Evolutionary conservation across 2,329 filamentous ascomycete genomes (phyloP), one percentile per base, ranked within the genome.

Genomic region (Curvularia spicifera): DNA sequence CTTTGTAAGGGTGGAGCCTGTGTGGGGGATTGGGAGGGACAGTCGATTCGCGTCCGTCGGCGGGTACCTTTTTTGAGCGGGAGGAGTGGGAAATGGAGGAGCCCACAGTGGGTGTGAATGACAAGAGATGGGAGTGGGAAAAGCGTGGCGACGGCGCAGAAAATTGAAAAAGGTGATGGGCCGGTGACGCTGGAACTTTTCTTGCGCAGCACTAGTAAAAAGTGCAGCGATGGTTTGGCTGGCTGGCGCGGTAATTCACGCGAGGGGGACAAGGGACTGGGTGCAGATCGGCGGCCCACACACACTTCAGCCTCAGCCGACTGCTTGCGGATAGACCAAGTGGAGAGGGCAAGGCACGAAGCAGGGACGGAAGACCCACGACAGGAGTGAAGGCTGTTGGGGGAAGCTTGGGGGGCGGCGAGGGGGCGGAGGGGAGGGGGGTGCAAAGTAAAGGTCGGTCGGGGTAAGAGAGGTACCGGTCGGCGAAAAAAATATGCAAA

Each of bases 241-340:
- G 69, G 68, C 64, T 70, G 57, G 64, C 61, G 64, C 68, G 69
- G 68, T 66, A 71, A 65, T 68, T 68, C 61, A 67, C 65, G 67
- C 64, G 68, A 70, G 68, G 33, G 65, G 68, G 66, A 71, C 70
- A 66, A 74, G 72, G 72, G 69, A 68, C 64, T 44, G 68, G 59
- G 48, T 73, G 72, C 69, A 73, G 72, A 73, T 73, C 71, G 61
- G 68, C 45, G 71, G 68, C 70, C 72, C 72, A 73, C 69, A 60
- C 62, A 64, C 49, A 56, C 65, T 73, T 75, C 70, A 75, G 73
- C 71, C 71, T 76, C 73, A 72, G 65, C 67, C 71, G 72, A 71
- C 64, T 62, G 62, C 60, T 64, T 69, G 68, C 68, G 69, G 70
- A 71, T 63, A 63, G 66, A 57, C 69, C 71, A 73, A 72, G 70